Evolutionary conservation across 2,329 filamentous ascomycete genomes (phyloP), one percentile per base, ranked within the genome.

Genomic region (Cryphonectria radicalis): DNA sequence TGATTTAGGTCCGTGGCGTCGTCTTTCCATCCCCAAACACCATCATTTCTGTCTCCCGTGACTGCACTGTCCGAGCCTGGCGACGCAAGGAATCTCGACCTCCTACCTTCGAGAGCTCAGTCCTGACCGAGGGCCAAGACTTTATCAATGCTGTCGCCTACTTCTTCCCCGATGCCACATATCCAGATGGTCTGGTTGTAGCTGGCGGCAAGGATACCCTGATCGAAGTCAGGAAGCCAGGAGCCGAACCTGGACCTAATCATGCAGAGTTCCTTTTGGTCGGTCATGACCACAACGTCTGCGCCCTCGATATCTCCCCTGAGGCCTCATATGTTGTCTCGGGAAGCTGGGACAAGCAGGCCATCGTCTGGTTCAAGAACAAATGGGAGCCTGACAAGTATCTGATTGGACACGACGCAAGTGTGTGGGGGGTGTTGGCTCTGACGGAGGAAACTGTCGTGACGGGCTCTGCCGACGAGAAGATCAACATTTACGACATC

Each of bases 121-220:
- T 98, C 72, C 86, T 92, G 70, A 92, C 91, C 59, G 91, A 95
- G 74, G 93, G 93, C 72, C 89, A 92, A 59, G 91, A 93, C 74
- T 99, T 96, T 78, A 89, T 98, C 83, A 99, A 98, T 82, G 90
- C 92, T 3, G 80, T 99, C 63, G 87, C 94, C 71, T 97, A 92
- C 76, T 84, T 94, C 0, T 90, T 90, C 1, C 90, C 95, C 0
- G 91, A 89, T 19, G 78, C 86, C 66, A 84, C 89, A 10, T 91
- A 90, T 75, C 89, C 93, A 0, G 88, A 96, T 68, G 96, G 96
- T 17, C 87, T 98, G 4, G 87, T 98, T 55, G 86, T 97, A 10
- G 96, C 95, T 0, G 94, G 93, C 74, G 96, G 96, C 71, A 93
- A 95, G 78, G 96, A 98, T 78, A 92, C 93, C 43, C 92, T 98